Evolutionary conservation across 2,329 filamentous ascomycete genomes (phyloP), one percentile per base, ranked within the genome.

Genomic region (Xylariales sp.): DNA sequence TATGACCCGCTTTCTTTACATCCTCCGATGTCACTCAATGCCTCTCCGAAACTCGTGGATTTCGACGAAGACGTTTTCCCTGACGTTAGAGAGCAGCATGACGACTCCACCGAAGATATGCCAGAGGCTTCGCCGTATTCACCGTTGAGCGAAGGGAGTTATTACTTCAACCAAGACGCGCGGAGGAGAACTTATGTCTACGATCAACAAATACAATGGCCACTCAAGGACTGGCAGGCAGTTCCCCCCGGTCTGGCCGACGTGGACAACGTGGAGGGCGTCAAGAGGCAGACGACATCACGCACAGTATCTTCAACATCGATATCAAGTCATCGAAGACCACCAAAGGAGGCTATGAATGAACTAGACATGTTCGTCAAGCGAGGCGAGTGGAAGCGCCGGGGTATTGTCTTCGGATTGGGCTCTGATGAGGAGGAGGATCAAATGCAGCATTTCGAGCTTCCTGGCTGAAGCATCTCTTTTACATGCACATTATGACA

Each of bases 301-400:
- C 37, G 46, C 8, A 32, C 38, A 4, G 8, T 19, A 14, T 29
- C 36, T 15, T 29, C 36, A 22, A 29, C 25, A 31, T 51, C 52
- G 2, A 52, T 52, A 3, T 47, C 42, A 5, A 42, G 39, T 16
- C 39, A 42, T 12, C 31, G 39, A 14, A 27, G 56, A 28, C 52
- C 56, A 12, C 55, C 53, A 7, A 54, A 52, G 4, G 46, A 54
- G 4, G 55, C 51, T 52, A 56, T 54, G 50, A 42, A 53, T 18
- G 54, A 54, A 8, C 38, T 45, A 15, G 53, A 60, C 22, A 49
- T 47, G 35, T 52, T 56, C 40, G 46, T 60, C 31, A 59, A 60
- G 46, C 52, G 58, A 7, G 59, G 59, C 3, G 53, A 53, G 1
- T 61, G 59, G 59, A 61, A 61, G 45, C 55, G 59, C 12, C 48